Evolutionary conservation across 1,139 yeast genomes (phyloP), one percentile per base, ranked within the genome.

Genomic region (Kazachstania sp.): DNA sequence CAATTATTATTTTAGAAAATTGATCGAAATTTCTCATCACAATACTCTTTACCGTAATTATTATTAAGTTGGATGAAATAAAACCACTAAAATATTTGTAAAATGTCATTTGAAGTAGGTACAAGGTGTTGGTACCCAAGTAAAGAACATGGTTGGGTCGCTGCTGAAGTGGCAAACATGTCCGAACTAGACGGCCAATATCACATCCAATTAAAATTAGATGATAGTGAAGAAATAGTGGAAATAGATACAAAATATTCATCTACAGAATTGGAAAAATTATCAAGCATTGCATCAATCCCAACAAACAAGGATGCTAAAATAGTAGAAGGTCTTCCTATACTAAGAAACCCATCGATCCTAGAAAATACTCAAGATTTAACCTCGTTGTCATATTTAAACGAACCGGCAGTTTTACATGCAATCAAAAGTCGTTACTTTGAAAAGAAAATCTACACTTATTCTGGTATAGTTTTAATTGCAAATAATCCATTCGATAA

Each of bases 401-500:
- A 94, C 65, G 98, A 94, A 66, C 98, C 99, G 0, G 90, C 95
- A 2, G 97, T 94, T 40, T 75, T 94, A 56, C 95, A 90, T 61
- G 97, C 97, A 15, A 90, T 92, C 65, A 84, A 81, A 60, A 79
- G 86, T 58, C 80, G 98, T 60, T 92, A 92, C 64, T 75, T 88
- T 30, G 95, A 87, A 62, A 77, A 88, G 59, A 86, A 83, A 63
- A 92, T 92, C 54, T 92, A 92, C 66, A 94, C 98, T 3, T 92
- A 92, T 66, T 86, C 96, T 1, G 98, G 98, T 66, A 92, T 94
- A 53, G 98, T 92, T 50, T 79, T 92, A 62, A 90, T 92, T 62
- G 98, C 98, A 34, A 84, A 95, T 8, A 92, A 92, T 65, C 98
- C 98, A 15, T 92, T 92, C 68, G 96, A 86, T 64, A 75, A 85